phyloP scores from a whole-genome alignment of 495 filamentous ascomycete genomes.

The Penicillium verhagenii region DNA sequence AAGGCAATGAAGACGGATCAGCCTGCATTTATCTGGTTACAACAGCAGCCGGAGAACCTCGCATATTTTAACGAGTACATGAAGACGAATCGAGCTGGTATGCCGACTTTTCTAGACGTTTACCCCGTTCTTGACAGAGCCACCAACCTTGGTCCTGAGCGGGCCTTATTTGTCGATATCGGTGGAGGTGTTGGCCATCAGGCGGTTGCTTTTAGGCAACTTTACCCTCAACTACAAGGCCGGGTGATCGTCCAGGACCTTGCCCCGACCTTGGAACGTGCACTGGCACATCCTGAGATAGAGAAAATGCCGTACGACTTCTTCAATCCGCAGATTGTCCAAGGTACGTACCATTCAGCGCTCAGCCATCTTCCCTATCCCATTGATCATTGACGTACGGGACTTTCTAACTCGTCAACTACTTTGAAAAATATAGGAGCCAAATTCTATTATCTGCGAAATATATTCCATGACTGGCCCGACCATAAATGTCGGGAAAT shows the following conservation, averaged over 20 bases:
- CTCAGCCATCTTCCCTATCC: too few relatives aligned
- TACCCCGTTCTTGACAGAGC: constrained; percentile 18
- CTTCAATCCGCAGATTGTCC: constrained; percentile 43
- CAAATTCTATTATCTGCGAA: constrained; percentile 46
- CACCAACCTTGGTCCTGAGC: constrained; percentile 6
- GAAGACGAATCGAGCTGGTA: constrained; percentile 19
- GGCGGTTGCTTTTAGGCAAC: constrained; percentile 33
- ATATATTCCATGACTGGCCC: constrained; percentile 46
- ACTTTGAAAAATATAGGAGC: constrained; percentile 33
- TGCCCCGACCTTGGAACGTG: constrained; percentile 30
- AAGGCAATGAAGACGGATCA: constrained; percentile 33
- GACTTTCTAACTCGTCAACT: neutral
- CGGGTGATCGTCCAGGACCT: constrained; percentile 50
- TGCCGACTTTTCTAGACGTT: constrained; percentile 26
- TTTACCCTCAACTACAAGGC: constrained; percentile 31
- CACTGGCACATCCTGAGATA: constrained; percentile 33
- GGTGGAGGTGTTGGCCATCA: constrained; percentile 51
- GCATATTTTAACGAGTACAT: constrained; percentile 36
- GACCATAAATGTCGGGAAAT: constrained; percentile 39
- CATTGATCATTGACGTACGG: too few relatives aligned
- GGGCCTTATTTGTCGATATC: constrained; percentile 43
- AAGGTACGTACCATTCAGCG: constrained; percentile 31
- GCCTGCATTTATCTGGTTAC: constrained; percentile 30
- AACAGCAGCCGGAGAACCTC: constrained; percentile 25
- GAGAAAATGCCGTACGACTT: constrained; percentile 45